phyloP scores from a whole-genome alignment of 2,329 filamentous ascomycete species.

The Monosporascus ibericus region DNA sequence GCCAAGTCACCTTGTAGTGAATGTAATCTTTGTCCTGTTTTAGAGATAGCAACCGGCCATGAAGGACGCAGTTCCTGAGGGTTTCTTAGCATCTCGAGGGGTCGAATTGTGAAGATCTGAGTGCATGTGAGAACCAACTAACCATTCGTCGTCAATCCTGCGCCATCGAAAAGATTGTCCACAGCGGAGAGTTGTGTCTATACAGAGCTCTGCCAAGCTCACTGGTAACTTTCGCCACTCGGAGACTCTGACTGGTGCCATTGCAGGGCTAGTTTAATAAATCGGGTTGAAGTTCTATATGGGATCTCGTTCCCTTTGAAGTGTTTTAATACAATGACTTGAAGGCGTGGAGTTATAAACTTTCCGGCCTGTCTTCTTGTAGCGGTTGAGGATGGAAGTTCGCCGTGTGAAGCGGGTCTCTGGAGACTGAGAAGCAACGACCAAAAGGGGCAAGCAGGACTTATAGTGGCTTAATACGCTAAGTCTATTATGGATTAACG shows the following conservation, averaged over 20 bases:
- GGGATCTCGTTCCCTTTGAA: neutral
- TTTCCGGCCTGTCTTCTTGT: too few species aligned
- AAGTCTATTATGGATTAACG: slow-evolving; percentile 16
- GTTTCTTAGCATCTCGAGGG: neutral
- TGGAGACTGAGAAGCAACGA: neutral
- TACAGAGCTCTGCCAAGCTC: slow-evolving; percentile 77
- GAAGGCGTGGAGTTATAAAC: too few species aligned
- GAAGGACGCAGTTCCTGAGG: slow-evolving; percentile 69
- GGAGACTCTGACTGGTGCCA: slow-evolving; percentile 45
- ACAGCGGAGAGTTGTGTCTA: slow-evolving; percentile 89
- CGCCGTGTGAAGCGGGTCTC: too few species aligned
- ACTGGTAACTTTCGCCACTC: slow-evolving; percentile 87
- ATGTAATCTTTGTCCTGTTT: slow-evolving; percentile 75
- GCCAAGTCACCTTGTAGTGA: slow-evolving; percentile 71
- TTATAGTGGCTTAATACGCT: slow-evolving; percentile 7
- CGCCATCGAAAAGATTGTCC: slow-evolving; percentile 97
- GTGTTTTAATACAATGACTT: neutral
- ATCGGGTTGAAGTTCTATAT: too few species aligned
- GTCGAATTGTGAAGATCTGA: neutral
- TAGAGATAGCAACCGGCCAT: slow-evolving; percentile 77
- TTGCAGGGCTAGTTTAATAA: slow-evolving; percentile 1
- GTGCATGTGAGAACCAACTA: slow-evolving; percentile 17
- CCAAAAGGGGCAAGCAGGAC: slow-evolving; percentile 1
- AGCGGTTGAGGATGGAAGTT: too few species aligned
- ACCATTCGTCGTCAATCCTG: slow-evolving; percentile 82